phyloP scores from a whole-genome alignment of 768 basidiomycete genomes.

The Stropharia rugosoannulata region DNA sequence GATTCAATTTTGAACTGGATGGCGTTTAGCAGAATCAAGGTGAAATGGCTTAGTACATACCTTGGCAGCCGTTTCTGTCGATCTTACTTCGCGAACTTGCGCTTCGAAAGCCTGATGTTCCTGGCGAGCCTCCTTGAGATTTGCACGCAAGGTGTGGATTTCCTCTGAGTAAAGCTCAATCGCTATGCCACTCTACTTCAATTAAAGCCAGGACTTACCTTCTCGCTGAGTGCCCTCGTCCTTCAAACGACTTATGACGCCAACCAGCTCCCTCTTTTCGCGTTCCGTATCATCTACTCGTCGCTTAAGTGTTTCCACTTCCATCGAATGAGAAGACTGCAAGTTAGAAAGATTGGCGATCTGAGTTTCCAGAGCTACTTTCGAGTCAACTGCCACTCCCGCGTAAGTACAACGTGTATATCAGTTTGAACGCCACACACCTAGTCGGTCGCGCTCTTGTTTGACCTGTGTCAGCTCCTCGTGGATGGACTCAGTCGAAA shows the following conservation, averaged over 20 bases:
- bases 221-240: slow-evolving; percentile 74
- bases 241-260: slow-evolving; percentile 79
- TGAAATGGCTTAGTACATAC: slow-evolving; percentile 29
- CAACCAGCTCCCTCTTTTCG: slow-evolving; percentile 88
- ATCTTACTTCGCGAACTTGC: slow-evolving; percentile 70
- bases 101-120: slow-evolving; percentile 69
- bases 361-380: slow-evolving; percentile 54
- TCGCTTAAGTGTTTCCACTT: slow-evolving; percentile 55
- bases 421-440: slow-evolving; percentile 36
- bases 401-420: slow-evolving; percentile 17
- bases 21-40: background rate
- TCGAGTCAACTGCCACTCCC: slow-evolving; percentile 21
- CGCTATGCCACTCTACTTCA: background rate
- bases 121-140: slow-evolving; percentile 73
- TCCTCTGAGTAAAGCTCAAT: slow-evolving; percentile 50
- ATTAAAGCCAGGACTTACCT: slow-evolving; percentile 42
- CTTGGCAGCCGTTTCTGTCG: slow-evolving; percentile 75
- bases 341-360: slow-evolving; percentile 56
- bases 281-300: slow-evolving; percentile 76
- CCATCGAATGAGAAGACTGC: slow-evolving; percentile 61
- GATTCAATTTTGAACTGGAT: slow-evolving; percentile 84
- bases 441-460: slow-evolving; percentile 64
- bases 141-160: slow-evolving; percentile 62
- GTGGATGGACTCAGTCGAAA: slow-evolving; percentile 47
- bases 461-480: slow-evolving; percentile 56